Base-by-base conservation (phyloP, 176 grass and related monocot species). In the Triticum urartu region DNA sequence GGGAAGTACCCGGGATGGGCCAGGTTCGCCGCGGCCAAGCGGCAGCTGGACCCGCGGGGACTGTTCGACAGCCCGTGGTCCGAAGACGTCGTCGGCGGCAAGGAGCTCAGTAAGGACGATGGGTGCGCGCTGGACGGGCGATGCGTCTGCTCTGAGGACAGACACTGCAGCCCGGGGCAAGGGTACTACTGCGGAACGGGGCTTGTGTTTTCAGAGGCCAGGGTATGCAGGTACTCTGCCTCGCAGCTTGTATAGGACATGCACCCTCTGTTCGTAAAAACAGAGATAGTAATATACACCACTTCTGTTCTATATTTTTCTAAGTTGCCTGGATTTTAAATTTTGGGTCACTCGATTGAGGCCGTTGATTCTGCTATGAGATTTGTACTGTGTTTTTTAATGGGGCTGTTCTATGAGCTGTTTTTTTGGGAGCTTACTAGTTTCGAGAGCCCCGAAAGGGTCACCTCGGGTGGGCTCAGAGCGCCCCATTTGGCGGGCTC, bases 91-190 rank as follows among this genome's bases (percentile, higher is more conserved):
- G 12, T 88, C n/a, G 64, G 56, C 7, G 82, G 22, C 15, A 76
- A 25, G 20, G 88, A 39, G 43, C 0, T 33, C 43, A 14, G 0
- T 2, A 69, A n/a, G 14, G 36, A 12, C 28, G 86, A 95, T 3
- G 91, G 93, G 17, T 98, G 96, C 86, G 93, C 93, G 20, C 66
- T 95, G 39, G 96, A 98, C 62, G 96, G 93, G 1, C 79, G 69
- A 69, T 98, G 96, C 91, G 79, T 94, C 43, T 98, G 93, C 68
- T 91, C 90, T 0, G 86, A 89, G 25, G 90, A 95, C 83, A 80
- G 87, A 63, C 96, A 95, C 13, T 95, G 96, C 69, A 95, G 90
- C 79, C 96, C 89, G 6, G 66, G n/a, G 7, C 69, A 90, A 70
- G 90, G 93, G 12, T 98, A 92, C 78, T 70, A 92, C 64, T 95